These are phyloP conservation scores for Kurtzmaniella fragi DNA, from an alignment of 805 yeast species.

Conservation along the genomic window DNA sequence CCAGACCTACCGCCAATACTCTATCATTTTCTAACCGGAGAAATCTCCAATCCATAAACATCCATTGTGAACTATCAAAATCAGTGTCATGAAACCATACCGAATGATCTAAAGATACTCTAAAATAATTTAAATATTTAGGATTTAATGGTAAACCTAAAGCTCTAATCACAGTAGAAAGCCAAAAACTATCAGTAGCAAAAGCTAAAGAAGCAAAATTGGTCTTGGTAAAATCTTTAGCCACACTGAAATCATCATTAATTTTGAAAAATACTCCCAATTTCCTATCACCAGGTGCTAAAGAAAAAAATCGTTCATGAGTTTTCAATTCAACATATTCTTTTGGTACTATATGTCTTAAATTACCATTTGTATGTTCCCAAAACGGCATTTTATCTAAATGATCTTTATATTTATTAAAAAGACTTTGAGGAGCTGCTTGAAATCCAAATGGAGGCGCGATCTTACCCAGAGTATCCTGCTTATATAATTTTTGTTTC, in stretches of 20 bases:
- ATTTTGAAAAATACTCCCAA: conserved; percentile 27
- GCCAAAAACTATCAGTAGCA: conserved; percentile 27
- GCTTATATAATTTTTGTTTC: not conserved
- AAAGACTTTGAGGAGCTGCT: conserved; percentile 15
- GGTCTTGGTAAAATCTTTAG: conserved; percentile 16
- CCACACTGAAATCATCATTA: conserved; percentile 20
- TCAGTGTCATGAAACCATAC: conserved; percentile 31
- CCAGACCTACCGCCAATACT: conserved; percentile 21
- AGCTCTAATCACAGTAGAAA: conserved; percentile 22
- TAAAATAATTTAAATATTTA: conserved; percentile 18
- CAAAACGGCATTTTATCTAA: conserved; percentile 11
- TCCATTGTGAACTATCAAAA: conserved; percentile 31
- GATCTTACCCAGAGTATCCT: not conserved
- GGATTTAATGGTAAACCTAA: conserved; percentile 16
- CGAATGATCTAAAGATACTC: conserved; percentile 35
- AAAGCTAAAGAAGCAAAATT: conserved; percentile 17
- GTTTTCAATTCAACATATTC: conserved; percentile 6
- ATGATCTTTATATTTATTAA: conserved; percentile 12
- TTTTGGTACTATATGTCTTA: conserved; percentile 22
- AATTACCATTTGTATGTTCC: conserved; percentile 24
- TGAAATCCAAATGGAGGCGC: conserved; percentile 17
- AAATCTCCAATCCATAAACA: conserved; percentile 30
- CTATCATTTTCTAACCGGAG: conserved; percentile 29
- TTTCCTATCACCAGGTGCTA: conserved; percentile 14
- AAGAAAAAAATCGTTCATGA: conserved; percentile 6